Evolutionary conservation across 441 rosid genomes (phyloP).

Genomic region (Erysimum pusillum): DNA sequence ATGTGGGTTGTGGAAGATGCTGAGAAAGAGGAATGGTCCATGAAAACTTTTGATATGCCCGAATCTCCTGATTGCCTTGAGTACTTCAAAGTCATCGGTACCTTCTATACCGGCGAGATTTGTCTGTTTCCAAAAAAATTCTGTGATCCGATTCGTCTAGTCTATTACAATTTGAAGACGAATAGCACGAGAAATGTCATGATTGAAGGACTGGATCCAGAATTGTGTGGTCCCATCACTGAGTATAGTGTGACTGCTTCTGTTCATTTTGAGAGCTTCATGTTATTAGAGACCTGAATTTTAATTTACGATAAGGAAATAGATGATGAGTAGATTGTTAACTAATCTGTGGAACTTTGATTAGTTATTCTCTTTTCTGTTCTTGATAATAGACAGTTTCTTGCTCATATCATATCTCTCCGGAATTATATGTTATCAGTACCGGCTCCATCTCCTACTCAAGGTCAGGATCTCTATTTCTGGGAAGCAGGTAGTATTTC

Average conservation of each 20-base stretch:
- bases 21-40: slow-evolving; percentile 32
- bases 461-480: too few relatives aligned
- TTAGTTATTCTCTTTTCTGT: neutral
- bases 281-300: neutral
- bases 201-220: slow-evolving; percentile 2
- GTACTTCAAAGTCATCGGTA: neutral
- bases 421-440: too few relatives aligned
- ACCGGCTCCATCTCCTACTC: too few relatives aligned
- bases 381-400: neutral
- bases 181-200: neutral
- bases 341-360: neutral
- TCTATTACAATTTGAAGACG: slow-evolving; percentile 14
- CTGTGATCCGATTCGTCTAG: slow-evolving; percentile 16
- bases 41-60: slow-evolving; percentile 9
- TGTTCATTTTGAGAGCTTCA: neutral
- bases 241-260: neutral
- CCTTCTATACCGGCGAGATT: slow-evolving; percentile 8
- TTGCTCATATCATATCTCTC: neutral
- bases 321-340: neutral
- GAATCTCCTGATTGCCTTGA: slow-evolving; percentile 4
- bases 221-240: neutral
- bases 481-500: too few relatives aligned
- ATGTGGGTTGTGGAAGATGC: slow-evolving; percentile 36
- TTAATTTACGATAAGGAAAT: neutral
- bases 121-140: neutral